A percentile compares a stretch with the other conserved stretches of the same genome.
Conservation (phyloP, 345 rosid genomes). For the Anacardium occidentale region DNA sequence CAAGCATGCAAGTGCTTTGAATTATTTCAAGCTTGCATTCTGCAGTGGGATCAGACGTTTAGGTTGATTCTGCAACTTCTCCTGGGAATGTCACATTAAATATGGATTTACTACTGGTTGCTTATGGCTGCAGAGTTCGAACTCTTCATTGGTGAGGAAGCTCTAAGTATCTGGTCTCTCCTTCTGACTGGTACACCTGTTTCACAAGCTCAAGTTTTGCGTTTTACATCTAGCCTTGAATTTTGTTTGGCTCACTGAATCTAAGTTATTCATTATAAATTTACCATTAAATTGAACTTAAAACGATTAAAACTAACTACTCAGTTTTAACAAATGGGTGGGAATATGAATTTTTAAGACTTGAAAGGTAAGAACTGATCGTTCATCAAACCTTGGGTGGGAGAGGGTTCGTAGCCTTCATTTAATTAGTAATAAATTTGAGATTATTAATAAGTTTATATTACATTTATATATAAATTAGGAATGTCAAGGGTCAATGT, state of each 20-base stretch:
- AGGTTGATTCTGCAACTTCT: conserved; percentile 15
- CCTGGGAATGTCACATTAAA: conserved; percentile 28
- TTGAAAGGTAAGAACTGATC: too few relatives aligned
- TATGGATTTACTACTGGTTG: conserved; percentile 94
- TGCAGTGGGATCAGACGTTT: neutral
- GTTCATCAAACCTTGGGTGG: too few relatives aligned
- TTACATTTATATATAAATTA: too few relatives aligned
- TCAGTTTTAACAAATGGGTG: too few relatives aligned
- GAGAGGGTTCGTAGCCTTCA: too few relatives aligned
- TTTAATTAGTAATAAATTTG: too few relatives aligned
- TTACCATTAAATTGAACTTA: neutral
- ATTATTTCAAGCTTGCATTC: neutral
- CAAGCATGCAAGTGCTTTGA: neutral
- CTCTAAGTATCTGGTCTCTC: conserved; percentile 92
- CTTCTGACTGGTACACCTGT: conserved; percentile 58
- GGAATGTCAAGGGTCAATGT: too few relatives aligned
- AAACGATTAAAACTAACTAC: too few relatives aligned
- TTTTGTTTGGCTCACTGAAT: neutral
- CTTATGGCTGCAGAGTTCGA: conserved; percentile 95
- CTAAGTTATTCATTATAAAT: neutral
- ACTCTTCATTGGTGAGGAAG: conserved; percentile 86
- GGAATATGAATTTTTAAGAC: too few relatives aligned
- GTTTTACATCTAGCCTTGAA: neutral
- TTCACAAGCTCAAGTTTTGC: conserved; percentile 31
- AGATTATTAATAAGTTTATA: too few relatives aligned